phyloP scores from a whole-genome alignment of 306 rosid genomes.

The Lathyrus tuberosus region DNA sequence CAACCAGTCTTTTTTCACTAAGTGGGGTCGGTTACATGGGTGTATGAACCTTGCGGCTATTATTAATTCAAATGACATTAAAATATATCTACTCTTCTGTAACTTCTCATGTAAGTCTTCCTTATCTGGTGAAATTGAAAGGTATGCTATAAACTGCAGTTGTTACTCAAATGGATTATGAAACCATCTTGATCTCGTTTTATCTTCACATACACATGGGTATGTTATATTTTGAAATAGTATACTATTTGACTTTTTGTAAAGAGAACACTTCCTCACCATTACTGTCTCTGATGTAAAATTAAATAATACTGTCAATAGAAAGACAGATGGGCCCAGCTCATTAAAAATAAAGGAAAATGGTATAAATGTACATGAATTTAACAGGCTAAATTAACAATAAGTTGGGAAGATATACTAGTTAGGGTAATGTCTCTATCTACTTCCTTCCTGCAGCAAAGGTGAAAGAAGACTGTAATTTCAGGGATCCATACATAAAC shows the following conservation, averaged over 20 bases:
- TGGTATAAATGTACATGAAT: constrained; percentile 1
- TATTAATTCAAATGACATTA: neutral
- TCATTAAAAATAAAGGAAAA: constrained; percentile 23
- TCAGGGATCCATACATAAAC: neutral
- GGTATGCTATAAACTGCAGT: neutral
- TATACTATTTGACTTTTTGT: neutral
- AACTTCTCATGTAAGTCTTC: constrained; percentile 2
- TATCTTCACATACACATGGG: neutral
- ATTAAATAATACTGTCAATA: constrained; percentile 9
- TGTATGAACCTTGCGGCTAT: neutral
- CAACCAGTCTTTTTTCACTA: neutral
- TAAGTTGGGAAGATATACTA: constrained; percentile 25
- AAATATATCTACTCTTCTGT: neutral
- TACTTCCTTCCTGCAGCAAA: constrained; percentile 25
- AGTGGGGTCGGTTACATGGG: neutral
- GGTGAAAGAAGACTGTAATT: constrained; percentile 24
- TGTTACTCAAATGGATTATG: constrained; percentile 12
- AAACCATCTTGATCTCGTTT: neutral
- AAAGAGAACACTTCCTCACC: constrained; percentile 25
- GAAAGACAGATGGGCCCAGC: constrained; percentile 6
- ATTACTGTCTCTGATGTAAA: constrained; percentile 18
- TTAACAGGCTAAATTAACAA: constrained; percentile 31
- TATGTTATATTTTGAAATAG: constrained; percentile 25
- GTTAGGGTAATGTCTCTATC: constrained; percentile 26
- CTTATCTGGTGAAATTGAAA: neutral